A percentile compares a stretch with the other conserved stretches of the same genome.
Conservation (phyloP, 2,329 filamentous ascomycete genomes). For the Cordyceps militaris region DNA sequence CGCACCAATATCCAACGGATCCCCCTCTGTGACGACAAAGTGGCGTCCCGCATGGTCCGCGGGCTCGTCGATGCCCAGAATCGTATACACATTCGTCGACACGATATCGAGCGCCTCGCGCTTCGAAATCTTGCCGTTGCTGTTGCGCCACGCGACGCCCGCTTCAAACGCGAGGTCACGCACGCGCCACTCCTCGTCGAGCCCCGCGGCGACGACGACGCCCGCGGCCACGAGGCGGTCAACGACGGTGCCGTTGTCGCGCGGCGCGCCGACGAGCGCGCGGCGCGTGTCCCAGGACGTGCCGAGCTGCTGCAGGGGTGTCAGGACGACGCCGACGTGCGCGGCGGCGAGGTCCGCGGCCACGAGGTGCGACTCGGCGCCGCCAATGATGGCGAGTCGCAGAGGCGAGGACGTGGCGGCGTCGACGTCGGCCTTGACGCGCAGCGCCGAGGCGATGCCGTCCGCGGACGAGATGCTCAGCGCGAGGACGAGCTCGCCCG, state of each 20-base stretch:
- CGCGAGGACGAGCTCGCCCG: slow-evolving; percentile 47
- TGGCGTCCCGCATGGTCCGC: slow-evolving; percentile 30
- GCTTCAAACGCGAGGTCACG: slow-evolving; percentile 54
- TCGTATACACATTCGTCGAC: slow-evolving; percentile 48
- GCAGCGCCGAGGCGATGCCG: slow-evolving; percentile 51
- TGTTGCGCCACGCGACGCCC: slow-evolving; percentile 52
- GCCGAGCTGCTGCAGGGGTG: slow-evolving; percentile 50
- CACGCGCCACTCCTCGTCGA: slow-evolving; percentile 56
- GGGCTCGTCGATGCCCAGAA: slow-evolving; percentile 42
- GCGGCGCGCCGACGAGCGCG: slow-evolving; percentile 54
- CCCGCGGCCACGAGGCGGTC: slow-evolving; percentile 52
- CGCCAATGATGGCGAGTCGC: slow-evolving; percentile 53
- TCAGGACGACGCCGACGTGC: slow-evolving; percentile 51
- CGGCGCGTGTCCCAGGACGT: slow-evolving; percentile 54
- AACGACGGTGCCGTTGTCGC: slow-evolving; percentile 57
- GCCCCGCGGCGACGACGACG: slow-evolving; percentile 50
- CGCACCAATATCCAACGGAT: slow-evolving; percentile 52
- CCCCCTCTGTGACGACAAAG: slow-evolving; percentile 58
- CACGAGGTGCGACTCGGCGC: slow-evolving; percentile 54
- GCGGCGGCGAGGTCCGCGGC: slow-evolving; percentile 51
- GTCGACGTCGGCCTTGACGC: slow-evolving; percentile 52
- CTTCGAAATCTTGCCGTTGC: slow-evolving; percentile 45
- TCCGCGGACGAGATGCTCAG: slow-evolving; percentile 57
- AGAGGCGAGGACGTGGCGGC: slow-evolving; percentile 25
- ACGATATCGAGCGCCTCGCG: slow-evolving; percentile 50